Base-by-base conservation (phyloP, 31 red algal genomes). In the Porphyra umbilicalis region DNA sequence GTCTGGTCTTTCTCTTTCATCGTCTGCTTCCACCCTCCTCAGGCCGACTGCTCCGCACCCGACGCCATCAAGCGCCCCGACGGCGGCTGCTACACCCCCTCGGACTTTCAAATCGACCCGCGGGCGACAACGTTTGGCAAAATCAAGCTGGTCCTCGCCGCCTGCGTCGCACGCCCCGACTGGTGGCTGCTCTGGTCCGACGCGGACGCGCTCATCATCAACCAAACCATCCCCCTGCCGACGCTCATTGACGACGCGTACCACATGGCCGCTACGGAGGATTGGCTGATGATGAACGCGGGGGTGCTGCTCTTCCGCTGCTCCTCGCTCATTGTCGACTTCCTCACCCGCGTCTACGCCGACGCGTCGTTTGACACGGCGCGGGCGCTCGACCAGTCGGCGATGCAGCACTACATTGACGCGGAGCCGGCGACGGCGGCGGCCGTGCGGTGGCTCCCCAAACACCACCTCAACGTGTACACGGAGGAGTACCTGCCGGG, bases 201-300 rank as follows among this genome's bases (percentile, higher is more conserved):
- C 88, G 94, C 94, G 6, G 94, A 97, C 82, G 94, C 94, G 9
- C 25, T 97, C 80, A 88, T 97, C 18, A 80, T 97, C 25, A 97
- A 97, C 77, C 94, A 97, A 35, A 77, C 91, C 6, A 31, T 75
- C 32, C 88, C 87, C 35, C 57, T 98, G 36, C 79, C 90, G 32
- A 87, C 88, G 33, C 79, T 98, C 67, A 90, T 98, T 18, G 95
- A 98, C 67, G 91, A 98, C 82, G 88, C 89, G 16, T 98, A 92
- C 75, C 85, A 98, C 77, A 87, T 98, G 80, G 88, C 92, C 39
- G 84, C 92, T 30, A 80, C 92, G 4, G 79, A 93, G 81, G 95
- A 98, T 76, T 98, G 95, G 95, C 92, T 98, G 71, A 98, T 98
- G 95, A 39, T 98, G 76, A 98, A 98, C 76, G 95, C 95, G 20